Evolutionary conservation across 306 rosid species (phyloP), one percentile per base, ranked within the genome.

Genomic region (Trifolium fragiferum): DNA sequence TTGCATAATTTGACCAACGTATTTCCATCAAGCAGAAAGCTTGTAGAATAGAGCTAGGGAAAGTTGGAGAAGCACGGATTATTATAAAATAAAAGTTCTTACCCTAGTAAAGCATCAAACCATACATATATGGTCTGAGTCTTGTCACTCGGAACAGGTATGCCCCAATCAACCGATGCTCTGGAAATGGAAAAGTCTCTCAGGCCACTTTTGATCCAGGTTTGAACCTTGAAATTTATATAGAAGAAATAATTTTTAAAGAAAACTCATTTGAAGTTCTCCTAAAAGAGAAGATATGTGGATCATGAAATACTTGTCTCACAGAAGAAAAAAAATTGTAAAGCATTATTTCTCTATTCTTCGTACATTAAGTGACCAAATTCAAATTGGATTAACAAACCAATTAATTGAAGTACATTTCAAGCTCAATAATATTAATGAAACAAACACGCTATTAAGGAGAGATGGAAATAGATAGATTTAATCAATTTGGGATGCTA

Each of bases 41-140:
- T 43, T 57, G 40, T 54, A 32, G 37, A 76, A 71, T 61, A 77
- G 25, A 54, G 44, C 16, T 40, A 37, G 41, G 25, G 25, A 38
- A 69, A 70, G 19, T n/a, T 11, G 18, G 40, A 44, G 78, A 44
- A 63, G 41, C 27, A 50, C 25, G 10, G 35, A 19, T 25, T 63
- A 19, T 19, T 68, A 73, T 72, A 51, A 74, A 77, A 35, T 60
- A 46, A 57, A 59, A 66, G 63, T 68, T 6, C 79, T 78, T 91
- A 94, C 98, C 98, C 98, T 62, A 94, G 82, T 74, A 94, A 83
- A 80, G 98, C 98, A 85, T 94, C 98, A 85, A 94, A 94, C 98
- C 98, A 94, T 75, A 94, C 98, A 65, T 94, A 91, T 74, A 94
- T 87, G 30, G 97, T 94, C 79, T 94, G 98, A 76, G 78, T 86